These are phyloP conservation scores for Lachancea lanzarotensis DNA, from an alignment of 805 yeast genomes.

Conservation along the genomic window DNA sequence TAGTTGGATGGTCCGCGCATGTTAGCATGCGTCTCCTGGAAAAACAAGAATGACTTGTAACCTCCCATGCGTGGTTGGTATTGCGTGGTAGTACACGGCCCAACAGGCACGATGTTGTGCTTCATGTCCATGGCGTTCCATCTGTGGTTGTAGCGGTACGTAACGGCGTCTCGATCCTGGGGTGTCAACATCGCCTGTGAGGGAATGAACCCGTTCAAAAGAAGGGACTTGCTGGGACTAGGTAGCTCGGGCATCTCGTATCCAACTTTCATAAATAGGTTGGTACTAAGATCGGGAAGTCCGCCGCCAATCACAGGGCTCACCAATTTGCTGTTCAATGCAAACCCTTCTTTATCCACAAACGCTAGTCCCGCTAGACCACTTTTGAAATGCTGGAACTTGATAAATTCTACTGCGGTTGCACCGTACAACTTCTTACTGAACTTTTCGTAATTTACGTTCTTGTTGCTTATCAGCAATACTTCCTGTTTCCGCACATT, in stretches of 20 bases:
- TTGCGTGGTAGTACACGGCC: conserved; percentile 43
- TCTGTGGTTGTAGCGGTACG: conserved; percentile 39
- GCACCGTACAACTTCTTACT: conserved; percentile 27
- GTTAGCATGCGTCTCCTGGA: conserved; percentile 3
- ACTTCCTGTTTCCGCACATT: conserved; percentile 68
- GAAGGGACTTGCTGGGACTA: conserved; percentile 63
- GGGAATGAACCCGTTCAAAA: conserved; percentile 70
- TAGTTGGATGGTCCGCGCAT: background rate
- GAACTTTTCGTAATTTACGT: conserved; percentile 39
- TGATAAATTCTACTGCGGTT: conserved; percentile 19
- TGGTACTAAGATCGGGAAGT: conserved; percentile 37
- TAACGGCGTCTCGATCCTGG: conserved; percentile 60
- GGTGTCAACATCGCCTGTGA: conserved; percentile 54
- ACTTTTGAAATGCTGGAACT: conserved; percentile 44
- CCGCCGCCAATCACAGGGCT: conserved; percentile 35
- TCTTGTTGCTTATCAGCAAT: conserved; percentile 58
- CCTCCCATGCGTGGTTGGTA: conserved; percentile 48
- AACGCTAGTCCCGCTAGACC: conserved; percentile 55
- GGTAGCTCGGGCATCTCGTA: conserved; percentile 47
- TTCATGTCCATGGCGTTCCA: conserved; percentile 32
- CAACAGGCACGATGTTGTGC: conserved; percentile 38
- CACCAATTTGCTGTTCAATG: conserved; percentile 24
- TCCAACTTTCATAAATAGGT: conserved; percentile 38
- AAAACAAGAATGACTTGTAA: conserved; percentile 38
- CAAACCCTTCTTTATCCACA: conserved; percentile 31